These are phyloP conservation scores for Wickerhamiella occidentalis DNA, from an alignment of 805 yeast genomes.

Conservation along the genomic window DNA sequence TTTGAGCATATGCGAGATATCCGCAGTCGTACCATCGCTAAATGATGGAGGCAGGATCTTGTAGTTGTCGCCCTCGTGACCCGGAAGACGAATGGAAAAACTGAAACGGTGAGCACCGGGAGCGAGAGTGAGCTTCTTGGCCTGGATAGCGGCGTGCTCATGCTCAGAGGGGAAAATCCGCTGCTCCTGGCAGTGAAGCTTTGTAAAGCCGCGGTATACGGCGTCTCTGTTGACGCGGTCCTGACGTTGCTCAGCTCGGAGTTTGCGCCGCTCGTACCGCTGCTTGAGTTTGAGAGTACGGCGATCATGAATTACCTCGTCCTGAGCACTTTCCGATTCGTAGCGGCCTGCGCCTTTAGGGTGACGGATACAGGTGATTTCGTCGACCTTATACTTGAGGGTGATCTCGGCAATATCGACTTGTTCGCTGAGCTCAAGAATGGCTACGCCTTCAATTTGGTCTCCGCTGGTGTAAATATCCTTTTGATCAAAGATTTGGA, in stretches of 20 bases:
- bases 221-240: not conserved
- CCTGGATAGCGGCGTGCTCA: not conserved
- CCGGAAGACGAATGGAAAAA: conserved; percentile 11
- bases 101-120: conserved; percentile 12
- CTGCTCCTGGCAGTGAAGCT: not conserved
- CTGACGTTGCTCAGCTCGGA: not conserved
- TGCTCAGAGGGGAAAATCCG: conserved; percentile 12
- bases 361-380: not conserved
- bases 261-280: not conserved
- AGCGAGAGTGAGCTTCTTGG: conserved; percentile 11
- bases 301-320: not conserved
- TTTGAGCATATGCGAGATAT: conserved; percentile 9
- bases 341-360: not conserved
- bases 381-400: conserved; percentile 15
- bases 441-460: conserved; percentile 13
- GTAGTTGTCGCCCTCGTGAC: not conserved
- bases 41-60: conserved; percentile 6
- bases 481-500: conserved; percentile 9
- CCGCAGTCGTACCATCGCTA: not conserved
- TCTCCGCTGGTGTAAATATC: conserved; percentile 13
- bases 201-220: not conserved
- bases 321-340: not conserved
- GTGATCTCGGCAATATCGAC: conserved; percentile 11
- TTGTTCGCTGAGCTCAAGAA: conserved; percentile 10
- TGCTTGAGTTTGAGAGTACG: not conserved